Conservation (phyloP, 108 stramenopile species). For the Cylindrotheca fusiformis region DNA sequence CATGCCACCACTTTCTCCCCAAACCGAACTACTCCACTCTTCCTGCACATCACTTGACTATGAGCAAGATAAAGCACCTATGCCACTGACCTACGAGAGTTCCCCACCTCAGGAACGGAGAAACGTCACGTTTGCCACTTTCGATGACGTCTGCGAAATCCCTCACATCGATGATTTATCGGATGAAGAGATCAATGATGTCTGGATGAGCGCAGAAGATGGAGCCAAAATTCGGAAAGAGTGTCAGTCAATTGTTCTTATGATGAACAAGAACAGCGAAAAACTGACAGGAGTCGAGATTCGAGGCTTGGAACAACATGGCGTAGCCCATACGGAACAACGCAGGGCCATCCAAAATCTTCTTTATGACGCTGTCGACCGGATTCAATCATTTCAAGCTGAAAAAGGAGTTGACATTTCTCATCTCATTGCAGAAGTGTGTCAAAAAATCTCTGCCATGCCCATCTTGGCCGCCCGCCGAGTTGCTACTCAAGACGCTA, state of each 20-base stretch:
- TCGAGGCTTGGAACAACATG: slow-evolving; percentile 8
- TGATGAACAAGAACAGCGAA: slow-evolving; percentile 5
- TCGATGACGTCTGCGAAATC: slow-evolving; percentile 9
- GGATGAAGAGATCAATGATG: slow-evolving; percentile 9
- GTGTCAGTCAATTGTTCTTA: slow-evolving; percentile 2
- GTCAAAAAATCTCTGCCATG: slow-evolving; percentile 2
- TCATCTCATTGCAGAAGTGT: slow-evolving; percentile 1
- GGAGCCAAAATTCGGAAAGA: not conserved
- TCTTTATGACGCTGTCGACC: slow-evolving; percentile 8
- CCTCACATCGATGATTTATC: slow-evolving; percentile 19
- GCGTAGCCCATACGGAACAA: not conserved
- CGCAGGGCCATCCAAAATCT: not conserved
- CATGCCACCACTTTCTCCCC: too few relatives aligned
- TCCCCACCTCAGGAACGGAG: too few relatives aligned
- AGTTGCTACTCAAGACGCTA: not conserved
- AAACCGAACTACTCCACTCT: too few relatives aligned
- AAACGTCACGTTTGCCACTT: slow-evolving; percentile 1
- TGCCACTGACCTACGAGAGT: too few relatives aligned
- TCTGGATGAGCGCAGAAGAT: slow-evolving; percentile 9
- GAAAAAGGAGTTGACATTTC: not conserved
- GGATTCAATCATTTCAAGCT: not conserved
- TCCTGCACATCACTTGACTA: too few relatives aligned
- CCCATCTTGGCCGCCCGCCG: not conserved
- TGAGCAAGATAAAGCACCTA: too few relatives aligned
- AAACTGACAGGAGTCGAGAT: not conserved